A percentile compares a stretch with the other conserved stretches of the same genome.
phyloP scores from a whole-genome alignment of 2,329 filamentous ascomycete genomes.

The Nemania sp. region DNA sequence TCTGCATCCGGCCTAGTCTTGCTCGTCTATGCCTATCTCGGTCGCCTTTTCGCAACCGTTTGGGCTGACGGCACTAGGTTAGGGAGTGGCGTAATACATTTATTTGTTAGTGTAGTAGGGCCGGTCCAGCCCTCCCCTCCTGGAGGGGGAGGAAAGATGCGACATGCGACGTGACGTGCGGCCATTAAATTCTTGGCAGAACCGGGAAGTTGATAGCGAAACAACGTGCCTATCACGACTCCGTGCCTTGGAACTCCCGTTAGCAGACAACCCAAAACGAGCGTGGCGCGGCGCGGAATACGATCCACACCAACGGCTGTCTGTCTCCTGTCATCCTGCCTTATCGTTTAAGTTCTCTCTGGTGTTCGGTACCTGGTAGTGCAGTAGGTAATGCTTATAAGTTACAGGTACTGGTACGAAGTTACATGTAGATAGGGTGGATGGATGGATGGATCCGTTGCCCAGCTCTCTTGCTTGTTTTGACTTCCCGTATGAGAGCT shows the following conservation, averaged over 20 bases:
- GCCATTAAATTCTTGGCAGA: conserved; percentile 4
- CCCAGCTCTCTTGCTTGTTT: conserved; percentile 7
- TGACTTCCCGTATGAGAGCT: conserved; percentile 13
- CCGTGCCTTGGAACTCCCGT: background rate
- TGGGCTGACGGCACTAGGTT: background rate
- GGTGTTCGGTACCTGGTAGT: background rate
- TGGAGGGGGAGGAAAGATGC: too few relatives aligned
- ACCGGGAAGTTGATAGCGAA: conserved; percentile 16
- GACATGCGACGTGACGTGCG: too few relatives aligned
- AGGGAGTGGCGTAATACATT: too few relatives aligned
- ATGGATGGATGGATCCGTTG: conserved; percentile 6
- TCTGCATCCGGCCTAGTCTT: too few relatives aligned
- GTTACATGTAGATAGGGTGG: too few relatives aligned
- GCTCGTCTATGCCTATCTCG: too few relatives aligned
- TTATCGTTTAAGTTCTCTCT: background rate
- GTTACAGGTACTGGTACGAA: too few relatives aligned
- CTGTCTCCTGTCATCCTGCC: conserved; percentile 8
- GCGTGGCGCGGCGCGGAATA: conserved; percentile 9
- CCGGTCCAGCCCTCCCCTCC: too few relatives aligned
- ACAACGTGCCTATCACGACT: background rate
- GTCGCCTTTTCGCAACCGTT: background rate
- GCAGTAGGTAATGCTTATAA: too few relatives aligned
- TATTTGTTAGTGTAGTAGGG: too few relatives aligned
- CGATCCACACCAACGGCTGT: conserved; percentile 18
- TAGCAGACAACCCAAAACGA: conserved; percentile 5